phyloP scores from a whole-genome alignment of 2,329 filamentous ascomycete genomes.

The Dactylellina sp. region DNA sequence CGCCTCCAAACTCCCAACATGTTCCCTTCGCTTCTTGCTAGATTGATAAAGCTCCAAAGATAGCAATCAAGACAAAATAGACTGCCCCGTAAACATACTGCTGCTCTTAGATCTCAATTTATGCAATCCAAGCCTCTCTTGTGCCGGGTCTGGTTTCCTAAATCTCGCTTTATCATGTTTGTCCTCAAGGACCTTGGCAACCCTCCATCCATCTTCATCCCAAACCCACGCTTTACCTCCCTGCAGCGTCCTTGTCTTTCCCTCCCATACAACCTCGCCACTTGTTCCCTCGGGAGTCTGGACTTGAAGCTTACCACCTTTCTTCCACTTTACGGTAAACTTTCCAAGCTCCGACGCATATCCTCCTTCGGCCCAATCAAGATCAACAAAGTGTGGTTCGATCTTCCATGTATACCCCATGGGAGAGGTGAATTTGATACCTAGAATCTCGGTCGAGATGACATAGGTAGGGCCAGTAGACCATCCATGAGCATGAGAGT shows the following conservation, averaged over 20 bases:
- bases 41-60: not conserved
- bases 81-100: slow-evolving; percentile 22
- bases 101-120: slow-evolving; percentile 22
- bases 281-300: slow-evolving; percentile 59
- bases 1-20: slow-evolving; percentile 10
- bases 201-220: slow-evolving; percentile 50
- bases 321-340: slow-evolving; percentile 63
- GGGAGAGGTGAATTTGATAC: slow-evolving; percentile 64
- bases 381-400: slow-evolving; percentile 64
- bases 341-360: slow-evolving; percentile 64
- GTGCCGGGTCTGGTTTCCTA: slow-evolving; percentile 27
- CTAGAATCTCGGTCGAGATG: slow-evolving; percentile 66
- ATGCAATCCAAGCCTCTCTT: slow-evolving; percentile 27
- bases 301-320: slow-evolving; percentile 60
- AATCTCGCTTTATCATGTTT: slow-evolving; percentile 18
- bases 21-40: slow-evolving; percentile 19
- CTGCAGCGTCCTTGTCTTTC: slow-evolving; percentile 49
- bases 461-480: slow-evolving; percentile 67
- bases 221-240: slow-evolving; percentile 54
- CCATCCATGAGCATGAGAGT: slow-evolving; percentile 69
- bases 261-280: slow-evolving; percentile 60
- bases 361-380: slow-evolving; percentile 64
- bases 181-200: not conserved
- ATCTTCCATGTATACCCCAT: slow-evolving; percentile 64
- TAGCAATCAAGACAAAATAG: slow-evolving; percentile 9